Base-by-base conservation (phyloP, 768 basidiomycete genomes). In the Pholiota molesta region DNA sequence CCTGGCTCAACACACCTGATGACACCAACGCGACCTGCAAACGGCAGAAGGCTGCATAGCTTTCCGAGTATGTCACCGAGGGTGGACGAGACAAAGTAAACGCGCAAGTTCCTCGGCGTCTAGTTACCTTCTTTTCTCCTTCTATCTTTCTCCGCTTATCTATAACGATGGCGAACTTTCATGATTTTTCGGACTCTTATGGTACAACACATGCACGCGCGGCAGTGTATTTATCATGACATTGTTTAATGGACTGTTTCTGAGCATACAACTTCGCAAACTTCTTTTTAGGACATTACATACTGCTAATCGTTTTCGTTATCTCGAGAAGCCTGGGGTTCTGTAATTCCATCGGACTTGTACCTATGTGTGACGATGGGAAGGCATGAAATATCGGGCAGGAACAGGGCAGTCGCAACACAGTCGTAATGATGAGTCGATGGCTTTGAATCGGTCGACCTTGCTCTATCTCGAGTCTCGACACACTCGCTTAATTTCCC, bases 31-130 rank as follows among this genome's bases (percentile, higher is more conserved):
- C 68, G 61, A 11, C 47, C 60, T 23, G 35, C 59, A 21, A 62
- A 62, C 47, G 62, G 55, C 63, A 21, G 68, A 68, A 58, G 63
- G 64, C 51, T 60, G 62, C 61, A 63, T 55, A 66, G 68, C 54
- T 63, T 69, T 29, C 59, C 57, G 19, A 44, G 37, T 29, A n/a
- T 58, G 21, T n/a, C 51, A n/a, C 28, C 45, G 16, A 57, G 35
- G 35, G 53, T 55, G 10, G 23, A 55, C 31, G 53, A 23, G n/a
- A 28, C 35, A 19, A 55, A 55, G 53, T 55, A 26, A 23, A 19
- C 8, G 10, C 35, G 47, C 47, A 26, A 49, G 26, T 49, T 49
- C 47, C 23, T 49, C 47, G 47, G 47, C 47, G 47, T 49, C 47
- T 49, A 49, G 47, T 19, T 26, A 21, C 47, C 23, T 49, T 14